Base-by-base conservation (phyloP, 495 filamentous ascomycete species). In the Pseudoneurospora amorphoporcata region DNA sequence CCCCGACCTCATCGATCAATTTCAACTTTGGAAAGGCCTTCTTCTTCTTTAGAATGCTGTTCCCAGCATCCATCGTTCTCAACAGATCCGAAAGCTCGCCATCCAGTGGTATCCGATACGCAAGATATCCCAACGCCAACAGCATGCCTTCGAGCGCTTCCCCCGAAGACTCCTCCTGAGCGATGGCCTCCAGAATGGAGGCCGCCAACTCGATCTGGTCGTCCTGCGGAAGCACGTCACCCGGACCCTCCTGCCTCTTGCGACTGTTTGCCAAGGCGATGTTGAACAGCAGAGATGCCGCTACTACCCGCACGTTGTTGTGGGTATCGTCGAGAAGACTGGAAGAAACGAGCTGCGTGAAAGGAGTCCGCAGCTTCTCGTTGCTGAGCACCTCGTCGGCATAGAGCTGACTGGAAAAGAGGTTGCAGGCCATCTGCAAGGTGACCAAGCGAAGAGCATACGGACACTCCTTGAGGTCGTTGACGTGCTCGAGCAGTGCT, bases 401-500 rank as follows among this genome's bases (percentile, higher is more conserved):
- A 77, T 90, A 91, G 37, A 92, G 84, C 0, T 85, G 88, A 3
- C 86, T 81, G 1, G 89, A 90, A 72, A 90, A 91, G 8, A 90
- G 81, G 73, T 92, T 92, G 72, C 84, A 87, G 2, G 87, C 79
- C 74, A 85, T 84, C 35, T 90, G 88, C 19, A 92, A 82, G 1
- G 92, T 92, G 23, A 95, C 92, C 29, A 99, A 89, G 19, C 92
- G 89, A 10, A 98, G 87, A 23, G 90, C 88, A 78, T 98, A 97
- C 1, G 95, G 93, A 71, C 85, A 88, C 2, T 81, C 77, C 8
- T 78, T 10, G 3, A 84, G 77, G 4, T 81, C 74, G 68, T 86
- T 88, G 41, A 90, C 83, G 70, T 89, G 86, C 9, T 85, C 77
- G 39, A 98, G 82, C 7, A 97, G 76, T 10, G 88, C 82, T 70